These are phyloP conservation scores for Evernia prunastri DNA, from an alignment of 495 filamentous ascomycete genomes.

Conservation along the genomic window DNA sequence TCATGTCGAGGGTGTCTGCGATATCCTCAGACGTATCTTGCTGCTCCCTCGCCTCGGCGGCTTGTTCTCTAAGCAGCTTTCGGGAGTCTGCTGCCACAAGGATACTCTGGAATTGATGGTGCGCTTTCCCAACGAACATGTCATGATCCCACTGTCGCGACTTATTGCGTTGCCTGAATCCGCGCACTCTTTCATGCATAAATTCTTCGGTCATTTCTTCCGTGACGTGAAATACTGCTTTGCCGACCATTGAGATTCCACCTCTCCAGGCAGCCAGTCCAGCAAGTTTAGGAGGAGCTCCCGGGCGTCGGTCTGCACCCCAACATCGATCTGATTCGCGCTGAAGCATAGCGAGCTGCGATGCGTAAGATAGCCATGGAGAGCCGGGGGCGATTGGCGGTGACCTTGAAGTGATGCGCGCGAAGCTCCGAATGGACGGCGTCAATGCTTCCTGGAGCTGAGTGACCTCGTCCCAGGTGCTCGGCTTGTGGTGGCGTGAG, in stretches of 20 bases:
- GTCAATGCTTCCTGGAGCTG: slow-evolving; percentile 4
- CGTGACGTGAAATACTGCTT: background rate
- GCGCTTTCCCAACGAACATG: background rate
- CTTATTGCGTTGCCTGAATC: background rate
- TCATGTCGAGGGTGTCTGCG: background rate
- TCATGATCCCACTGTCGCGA: background rate
- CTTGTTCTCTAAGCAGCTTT: background rate
- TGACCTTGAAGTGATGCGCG: background rate
- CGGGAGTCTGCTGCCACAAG: slow-evolving; percentile 3
- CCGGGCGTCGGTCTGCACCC: background rate
- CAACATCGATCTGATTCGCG: slow-evolving; percentile 2
- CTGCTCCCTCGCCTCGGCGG: background rate
- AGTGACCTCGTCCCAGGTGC: background rate
- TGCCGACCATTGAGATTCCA: background rate
- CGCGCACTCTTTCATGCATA: background rate
- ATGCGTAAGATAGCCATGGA: background rate
- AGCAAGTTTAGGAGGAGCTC: slow-evolving; percentile 6
- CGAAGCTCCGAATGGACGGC: background rate
- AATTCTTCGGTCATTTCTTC: background rate
- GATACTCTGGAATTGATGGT: background rate
- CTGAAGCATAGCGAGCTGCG: background rate
- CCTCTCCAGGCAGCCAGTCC: background rate
- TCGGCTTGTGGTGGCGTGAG: background rate
- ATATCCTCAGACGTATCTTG: background rate
- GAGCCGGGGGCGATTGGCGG: background rate